These are phyloP conservation scores for Cystobasidium slooffiae DNA, from an alignment of 1,284 basidiomycete genomes.

Conservation along the genomic window DNA sequence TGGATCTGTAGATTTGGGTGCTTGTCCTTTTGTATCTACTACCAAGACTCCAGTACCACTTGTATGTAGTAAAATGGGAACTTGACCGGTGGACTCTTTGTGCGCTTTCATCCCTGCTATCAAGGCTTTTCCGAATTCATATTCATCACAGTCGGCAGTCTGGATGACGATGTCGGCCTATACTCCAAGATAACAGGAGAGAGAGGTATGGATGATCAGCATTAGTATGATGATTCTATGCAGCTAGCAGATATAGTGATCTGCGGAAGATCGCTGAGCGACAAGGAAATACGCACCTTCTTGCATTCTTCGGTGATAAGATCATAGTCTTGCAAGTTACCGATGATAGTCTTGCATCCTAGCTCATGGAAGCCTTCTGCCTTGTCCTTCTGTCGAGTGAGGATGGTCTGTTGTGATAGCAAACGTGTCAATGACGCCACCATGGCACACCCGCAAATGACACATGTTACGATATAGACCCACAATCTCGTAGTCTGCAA, in stretches of 20 bases:
- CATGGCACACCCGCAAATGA: neutral
- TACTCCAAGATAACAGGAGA: conserved; percentile 41
- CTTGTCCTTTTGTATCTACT: conserved; percentile 49
- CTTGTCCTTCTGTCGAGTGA: conserved; percentile 25
- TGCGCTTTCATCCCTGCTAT: conserved; percentile 56
- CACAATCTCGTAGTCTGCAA: conserved; percentile 30
- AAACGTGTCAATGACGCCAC: neutral
- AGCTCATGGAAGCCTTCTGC: conserved; percentile 32
- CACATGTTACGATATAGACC: neutral
- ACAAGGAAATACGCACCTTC: neutral
- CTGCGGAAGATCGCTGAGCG: neutral
- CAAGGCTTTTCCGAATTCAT: conserved; percentile 54
- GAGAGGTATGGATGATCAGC: neutral
- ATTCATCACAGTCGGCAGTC: conserved; percentile 57
- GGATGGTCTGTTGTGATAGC: conserved; percentile 7
- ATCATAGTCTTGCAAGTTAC: conserved; percentile 24
- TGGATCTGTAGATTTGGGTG: conserved; percentile 39
- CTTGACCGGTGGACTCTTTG: conserved; percentile 54
- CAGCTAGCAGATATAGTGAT: neutral
- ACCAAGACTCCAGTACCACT: conserved; percentile 57
- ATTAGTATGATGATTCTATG: neutral
- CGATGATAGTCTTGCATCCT: conserved; percentile 30
- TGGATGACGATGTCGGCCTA: conserved; percentile 57
- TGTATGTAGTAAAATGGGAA: conserved; percentile 58
- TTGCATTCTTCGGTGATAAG: conserved; percentile 27